Base-by-base conservation (phyloP, 2,329 filamentous ascomycete genomes). In the Pestalotiopsis sp. region DNA sequence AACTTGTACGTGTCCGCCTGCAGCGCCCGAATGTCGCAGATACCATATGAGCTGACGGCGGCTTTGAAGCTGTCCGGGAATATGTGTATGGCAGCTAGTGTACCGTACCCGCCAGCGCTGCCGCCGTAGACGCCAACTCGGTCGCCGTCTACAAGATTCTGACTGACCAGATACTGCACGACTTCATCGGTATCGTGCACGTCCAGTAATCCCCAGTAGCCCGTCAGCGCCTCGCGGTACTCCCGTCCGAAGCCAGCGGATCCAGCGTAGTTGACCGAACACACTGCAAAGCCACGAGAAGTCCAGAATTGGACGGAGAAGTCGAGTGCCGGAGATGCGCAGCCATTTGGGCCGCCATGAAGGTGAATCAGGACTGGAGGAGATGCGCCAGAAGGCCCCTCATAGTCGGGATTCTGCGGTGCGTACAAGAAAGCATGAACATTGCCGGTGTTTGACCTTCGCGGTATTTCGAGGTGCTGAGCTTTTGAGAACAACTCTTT, bases 1-100 rank as follows among this genome's bases (percentile, higher is more conserved):
- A 60, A 60, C 57, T 60, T 60, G 57, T 60, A 60, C 17, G 57
- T 23, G 57, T 60, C 57, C 4, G 57, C 57, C 57, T 60, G 57
- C 7, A 60, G 57, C 1, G 57, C 57, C 2, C 31, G 25, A 6
- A 60, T 23, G 13, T 60, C 57, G 57, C 57, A 60, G 57, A 60
- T 60, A 23, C 57, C 57, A n/a, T 60, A 60, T 23, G 57, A 60
- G 57, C 57, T 60, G 5, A 60, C 57, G 13, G 57, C 57, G 7
- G 57, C 57, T 23, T 27, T 60, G 31, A 60, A 60, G 1, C 5
- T 3, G 4, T 17, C 57, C 2, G 57, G 25, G 4, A 60, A 60
- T 23, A 60, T 60, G 57, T 23, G n/a, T 11, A 60, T 60, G 25
- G 57, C 57, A 12, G 57, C 20, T 4, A 60, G 11, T 13, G 57